phyloP scores from a whole-genome alignment of 495 filamentous ascomycete genomes.

The Amniculicola lignicola region DNA sequence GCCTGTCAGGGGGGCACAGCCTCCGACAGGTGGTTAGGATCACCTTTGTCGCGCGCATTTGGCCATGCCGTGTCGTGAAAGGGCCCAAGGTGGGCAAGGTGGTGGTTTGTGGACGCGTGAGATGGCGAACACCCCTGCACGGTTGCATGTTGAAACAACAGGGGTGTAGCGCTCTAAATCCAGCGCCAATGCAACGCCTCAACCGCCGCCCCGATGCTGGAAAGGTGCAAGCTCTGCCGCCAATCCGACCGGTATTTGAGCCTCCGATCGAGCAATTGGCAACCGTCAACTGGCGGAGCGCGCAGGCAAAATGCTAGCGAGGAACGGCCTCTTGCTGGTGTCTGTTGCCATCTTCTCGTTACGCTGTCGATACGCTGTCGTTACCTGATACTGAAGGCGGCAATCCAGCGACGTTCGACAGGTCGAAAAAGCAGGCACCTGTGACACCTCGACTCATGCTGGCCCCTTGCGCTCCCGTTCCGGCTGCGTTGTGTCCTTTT shows the following conservation, averaged over 20 bases:
- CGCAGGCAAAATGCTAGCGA: background rate
- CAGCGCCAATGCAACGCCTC: constrained; percentile 23
- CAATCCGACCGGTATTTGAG: constrained; percentile 1
- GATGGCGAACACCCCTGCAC: too few species aligned
- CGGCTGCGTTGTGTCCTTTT: background rate
- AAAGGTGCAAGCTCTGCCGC: constrained; percentile 6
- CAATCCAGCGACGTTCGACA: background rate
- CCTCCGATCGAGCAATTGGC: constrained; percentile 7
- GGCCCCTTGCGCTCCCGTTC: background rate
- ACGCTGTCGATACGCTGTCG: background rate
- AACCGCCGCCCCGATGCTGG: constrained; percentile 3
- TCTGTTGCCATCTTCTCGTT: background rate
- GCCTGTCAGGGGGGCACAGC: constrained; percentile 12
- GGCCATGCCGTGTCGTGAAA: constrained; percentile 7
- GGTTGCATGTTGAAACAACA: constrained; percentile 3
- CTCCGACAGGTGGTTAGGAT: constrained; percentile 8
- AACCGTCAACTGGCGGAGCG: constrained; percentile 11
- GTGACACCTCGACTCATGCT: background rate
- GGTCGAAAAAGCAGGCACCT: background rate
- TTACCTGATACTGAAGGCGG: constrained; percentile 1
- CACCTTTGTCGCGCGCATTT: constrained; percentile 31
- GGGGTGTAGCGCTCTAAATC: constrained; percentile 2
- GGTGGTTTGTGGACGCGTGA: background rate
- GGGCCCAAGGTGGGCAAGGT: background rate
- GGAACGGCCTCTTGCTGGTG: background rate